Evolutionary conservation across 768 basidiomycete species (phyloP).

Genomic region (Termitomyces sp.): DNA sequence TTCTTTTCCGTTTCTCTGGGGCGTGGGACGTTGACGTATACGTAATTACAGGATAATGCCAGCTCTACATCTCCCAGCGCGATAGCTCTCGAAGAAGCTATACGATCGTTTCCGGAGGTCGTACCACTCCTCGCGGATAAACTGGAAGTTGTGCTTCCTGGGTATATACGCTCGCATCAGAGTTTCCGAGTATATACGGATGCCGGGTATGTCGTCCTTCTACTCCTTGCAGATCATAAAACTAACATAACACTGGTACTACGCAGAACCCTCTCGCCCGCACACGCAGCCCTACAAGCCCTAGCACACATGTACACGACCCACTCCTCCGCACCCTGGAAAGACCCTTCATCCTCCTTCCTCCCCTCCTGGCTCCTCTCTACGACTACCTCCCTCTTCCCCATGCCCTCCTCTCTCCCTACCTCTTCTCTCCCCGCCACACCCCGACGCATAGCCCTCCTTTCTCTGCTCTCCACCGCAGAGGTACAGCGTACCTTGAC

Average conservation of each 20-base stretch:
- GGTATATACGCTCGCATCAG: conserved; percentile 48
- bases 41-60: conserved; percentile 27
- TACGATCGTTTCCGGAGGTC: conserved; percentile 73
- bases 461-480: conserved; percentile 31
- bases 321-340: conserved; percentile 78
- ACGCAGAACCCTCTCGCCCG: conserved; percentile 29
- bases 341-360: conserved; percentile 48
- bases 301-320: conserved; percentile 86
- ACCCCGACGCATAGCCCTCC: conserved; percentile 23
- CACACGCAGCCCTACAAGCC: conserved; percentile 58
- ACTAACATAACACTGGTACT: background rate
- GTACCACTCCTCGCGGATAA: conserved; percentile 84
- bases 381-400: conserved; percentile 42
- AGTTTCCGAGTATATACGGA: conserved; percentile 71
- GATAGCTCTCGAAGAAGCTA: conserved; percentile 64
- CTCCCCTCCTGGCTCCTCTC: conserved; percentile 68
- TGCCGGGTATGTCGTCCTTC: conserved; percentile 35
- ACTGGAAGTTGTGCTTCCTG: conserved; percentile 61
- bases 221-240: background rate
- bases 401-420: conserved; percentile 33
- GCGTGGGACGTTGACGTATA: background rate
- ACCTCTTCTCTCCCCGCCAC: conserved; percentile 29
- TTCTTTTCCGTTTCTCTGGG: background rate
- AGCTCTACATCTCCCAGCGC: conserved; percentile 43
- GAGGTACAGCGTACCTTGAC: conserved; percentile 50